These are phyloP conservation scores for Chlamydomonas sp. DNA, from an alignment of 139 green algal species.

Conservation along the genomic window DNA sequence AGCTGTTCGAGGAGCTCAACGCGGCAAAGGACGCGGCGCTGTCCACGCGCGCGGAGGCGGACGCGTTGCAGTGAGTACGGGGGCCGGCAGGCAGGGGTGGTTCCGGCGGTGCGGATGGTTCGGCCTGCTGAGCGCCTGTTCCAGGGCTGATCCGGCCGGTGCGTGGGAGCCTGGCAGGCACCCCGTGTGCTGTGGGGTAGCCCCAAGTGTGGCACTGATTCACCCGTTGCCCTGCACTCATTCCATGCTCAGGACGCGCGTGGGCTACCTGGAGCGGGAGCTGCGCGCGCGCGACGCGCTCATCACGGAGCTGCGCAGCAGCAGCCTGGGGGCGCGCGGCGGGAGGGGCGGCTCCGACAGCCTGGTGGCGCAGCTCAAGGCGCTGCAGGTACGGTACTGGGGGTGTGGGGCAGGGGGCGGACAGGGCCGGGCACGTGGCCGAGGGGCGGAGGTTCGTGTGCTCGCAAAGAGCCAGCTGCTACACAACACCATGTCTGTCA, in stretches of 20 bases:
- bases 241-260: constrained; percentile 12
- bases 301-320: constrained; percentile 34
- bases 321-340: background rate
- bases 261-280: constrained; percentile 34
- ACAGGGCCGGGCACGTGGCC: background rate
- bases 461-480: background rate
- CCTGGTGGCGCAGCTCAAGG: background rate
- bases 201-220: too few relatives aligned
- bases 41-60: constrained; percentile 20
- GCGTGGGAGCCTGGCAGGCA: too few relatives aligned
- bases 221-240: too few relatives aligned
- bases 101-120: too few relatives aligned
- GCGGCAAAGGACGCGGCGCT: constrained; percentile 3
- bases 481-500: background rate
- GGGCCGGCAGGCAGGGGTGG: too few relatives aligned
- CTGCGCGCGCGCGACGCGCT: constrained; percentile 24
- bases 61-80: constrained; percentile 30
- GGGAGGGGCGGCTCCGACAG: background rate
- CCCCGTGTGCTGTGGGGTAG: too few relatives aligned
- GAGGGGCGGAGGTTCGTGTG: background rate
- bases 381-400: constrained; percentile 13
- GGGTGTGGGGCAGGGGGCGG: background rate
- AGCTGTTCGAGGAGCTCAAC: constrained; percentile 29
- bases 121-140: too few relatives aligned
- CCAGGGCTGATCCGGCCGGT: too few relatives aligned